phyloP scores from a whole-genome alignment of 2,329 filamentous ascomycete species.

The Pezicula radicicola region DNA sequence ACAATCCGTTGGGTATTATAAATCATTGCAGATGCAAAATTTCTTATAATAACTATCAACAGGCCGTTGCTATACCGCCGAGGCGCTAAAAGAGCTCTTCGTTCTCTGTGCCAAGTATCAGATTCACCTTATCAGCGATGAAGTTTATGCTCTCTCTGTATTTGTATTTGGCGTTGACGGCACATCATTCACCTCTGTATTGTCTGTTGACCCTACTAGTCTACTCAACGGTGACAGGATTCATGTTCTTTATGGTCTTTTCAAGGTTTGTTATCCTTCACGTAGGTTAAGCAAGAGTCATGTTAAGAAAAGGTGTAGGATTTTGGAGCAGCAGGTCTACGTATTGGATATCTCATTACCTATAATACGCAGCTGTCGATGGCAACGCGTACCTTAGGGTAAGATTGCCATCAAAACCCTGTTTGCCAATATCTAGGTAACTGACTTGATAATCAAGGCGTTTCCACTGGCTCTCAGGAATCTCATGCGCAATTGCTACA shows the following conservation, averaged over 20 bases:
- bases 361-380: conserved; percentile 21
- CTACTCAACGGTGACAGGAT: conserved; percentile 43
- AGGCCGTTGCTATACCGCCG: conserved; percentile 14
- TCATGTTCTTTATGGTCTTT: conserved; percentile 34
- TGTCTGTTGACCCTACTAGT: conserved; percentile 39
- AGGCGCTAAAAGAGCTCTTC: conserved; percentile 27
- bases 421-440: not conserved
- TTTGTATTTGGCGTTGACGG: conserved; percentile 32
- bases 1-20: conserved; percentile 27
- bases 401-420: not conserved
- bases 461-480: conserved; percentile 16
- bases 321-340: conserved; percentile 42
- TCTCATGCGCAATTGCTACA: conserved; percentile 19
- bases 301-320: conserved; percentile 18
- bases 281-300: not conserved
- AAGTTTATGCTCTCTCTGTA: conserved; percentile 45
- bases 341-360: conserved; percentile 32
- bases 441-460: not conserved
- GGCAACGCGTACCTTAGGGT: conserved; percentile 3
- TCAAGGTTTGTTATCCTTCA: conserved; percentile 9
- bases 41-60: too few relatives aligned
- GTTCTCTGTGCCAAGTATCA: conserved; percentile 37
- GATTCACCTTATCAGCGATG: conserved; percentile 46
- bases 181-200: conserved; percentile 42
- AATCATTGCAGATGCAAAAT: too few relatives aligned